Conservation (phyloP, 176 grass and related monocot species). For the Lolium multiflorum region DNA sequence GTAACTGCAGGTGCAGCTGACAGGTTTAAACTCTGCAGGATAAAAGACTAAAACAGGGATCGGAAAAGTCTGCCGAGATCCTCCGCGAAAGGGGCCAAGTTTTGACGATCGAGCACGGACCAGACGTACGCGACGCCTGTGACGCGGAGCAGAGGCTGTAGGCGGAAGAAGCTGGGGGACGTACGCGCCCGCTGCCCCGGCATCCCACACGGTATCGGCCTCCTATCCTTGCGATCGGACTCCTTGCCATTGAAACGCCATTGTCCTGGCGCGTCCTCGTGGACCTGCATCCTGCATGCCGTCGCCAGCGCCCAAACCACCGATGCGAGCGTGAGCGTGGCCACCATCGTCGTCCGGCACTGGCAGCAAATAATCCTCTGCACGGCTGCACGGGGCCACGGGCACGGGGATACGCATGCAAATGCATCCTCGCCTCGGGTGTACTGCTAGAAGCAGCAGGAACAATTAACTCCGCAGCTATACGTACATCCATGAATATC, state of each 20-base stretch:
- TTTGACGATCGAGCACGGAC: background rate
- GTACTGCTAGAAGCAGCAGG: background rate
- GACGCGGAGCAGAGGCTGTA: conserved; percentile 43
- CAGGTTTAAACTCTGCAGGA: background rate
- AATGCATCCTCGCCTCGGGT: no score
- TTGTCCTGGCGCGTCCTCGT: background rate
- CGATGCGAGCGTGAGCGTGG: background rate
- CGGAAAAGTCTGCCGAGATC: background rate
- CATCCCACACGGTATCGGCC: no score
- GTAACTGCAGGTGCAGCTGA: background rate
- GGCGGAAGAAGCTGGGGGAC: background rate
- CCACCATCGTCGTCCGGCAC: background rate
- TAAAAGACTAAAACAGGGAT: no score
- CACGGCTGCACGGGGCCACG: background rate
- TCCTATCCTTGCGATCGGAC: background rate
- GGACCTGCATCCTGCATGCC: conserved; percentile 16
- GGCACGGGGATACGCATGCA: background rate
- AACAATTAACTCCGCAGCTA: background rate
- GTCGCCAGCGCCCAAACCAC: conserved; percentile 5
- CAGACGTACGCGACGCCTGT: conserved; percentile 24
- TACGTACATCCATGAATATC: background rate
- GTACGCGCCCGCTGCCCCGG: background rate
- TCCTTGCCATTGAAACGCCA: conserved; percentile 24
- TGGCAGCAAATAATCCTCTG: background rate
- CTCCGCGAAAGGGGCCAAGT: background rate